A percentile compares a stretch with the other conserved stretches of the same genome.
These are phyloP conservation scores for Candida silvicultrix DNA, from an alignment of 805 yeast species.

Conservation along the genomic window DNA sequence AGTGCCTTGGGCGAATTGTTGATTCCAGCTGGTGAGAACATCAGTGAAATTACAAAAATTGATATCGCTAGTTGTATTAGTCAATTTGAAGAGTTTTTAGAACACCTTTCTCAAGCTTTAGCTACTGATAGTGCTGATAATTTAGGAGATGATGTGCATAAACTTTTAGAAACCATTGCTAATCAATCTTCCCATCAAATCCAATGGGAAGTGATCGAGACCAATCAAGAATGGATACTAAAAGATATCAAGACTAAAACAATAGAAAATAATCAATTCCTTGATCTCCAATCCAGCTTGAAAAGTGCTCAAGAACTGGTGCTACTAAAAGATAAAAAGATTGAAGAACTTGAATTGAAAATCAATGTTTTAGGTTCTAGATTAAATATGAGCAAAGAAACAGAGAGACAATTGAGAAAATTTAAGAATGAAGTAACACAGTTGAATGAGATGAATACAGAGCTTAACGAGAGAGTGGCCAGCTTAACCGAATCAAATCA, in stretches of 20 bases:
- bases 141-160: not conserved
- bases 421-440: conserved; percentile 18
- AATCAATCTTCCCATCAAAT: not conserved
- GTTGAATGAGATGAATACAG: conserved; percentile 6
- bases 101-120: not conserved
- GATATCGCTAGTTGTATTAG: not conserved
- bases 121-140: not conserved
- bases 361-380: conserved; percentile 39
- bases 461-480: conserved; percentile 9
- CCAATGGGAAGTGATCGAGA: not conserved
- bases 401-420: conserved; percentile 21
- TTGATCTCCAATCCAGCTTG: too few relatives aligned
- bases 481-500: conserved; percentile 18
- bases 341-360: conserved; percentile 40
- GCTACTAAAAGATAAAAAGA: conserved; percentile 9
- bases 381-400: conserved; percentile 26
- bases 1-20: not conserved
- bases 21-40: not conserved
- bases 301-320: not conserved
- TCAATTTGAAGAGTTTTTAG: not conserved
- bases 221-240: not conserved
- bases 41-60: conserved; percentile 1
- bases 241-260: not conserved
- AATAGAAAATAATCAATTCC: not conserved
- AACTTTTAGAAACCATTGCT: not conserved